These are phyloP conservation scores for Clavispora carvajalis DNA, from an alignment of 805 yeast genomes.

Conservation along the genomic window DNA sequence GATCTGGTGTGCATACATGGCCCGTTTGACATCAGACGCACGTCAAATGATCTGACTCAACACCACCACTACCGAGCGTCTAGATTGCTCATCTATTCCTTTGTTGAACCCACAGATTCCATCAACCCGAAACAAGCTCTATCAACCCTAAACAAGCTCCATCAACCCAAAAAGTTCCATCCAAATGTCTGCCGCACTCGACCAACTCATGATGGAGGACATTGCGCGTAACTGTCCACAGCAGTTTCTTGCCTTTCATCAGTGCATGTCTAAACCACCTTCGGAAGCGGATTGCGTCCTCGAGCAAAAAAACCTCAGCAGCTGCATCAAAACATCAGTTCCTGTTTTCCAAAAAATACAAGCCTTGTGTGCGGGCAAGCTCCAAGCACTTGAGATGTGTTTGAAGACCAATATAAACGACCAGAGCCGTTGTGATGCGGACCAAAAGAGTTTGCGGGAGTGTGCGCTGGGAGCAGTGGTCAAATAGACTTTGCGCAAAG, in stretches of 20 bases:
- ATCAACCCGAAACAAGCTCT: too few species aligned
- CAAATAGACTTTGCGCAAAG: too few species aligned
- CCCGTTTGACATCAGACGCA: too few species aligned
- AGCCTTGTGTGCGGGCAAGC: constrained; percentile 49
- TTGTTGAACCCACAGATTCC: too few species aligned
- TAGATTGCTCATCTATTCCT: too few species aligned
- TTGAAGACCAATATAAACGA: constrained; percentile 43
- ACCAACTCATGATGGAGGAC: constrained; percentile 73
- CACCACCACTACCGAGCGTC: too few species aligned
- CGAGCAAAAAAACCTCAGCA: constrained; percentile 53
- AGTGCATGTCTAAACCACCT: constrained; percentile 59
- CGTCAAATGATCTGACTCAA: too few species aligned
- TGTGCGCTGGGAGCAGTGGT: constrained; percentile 44
- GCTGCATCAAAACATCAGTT: constrained; percentile 59
- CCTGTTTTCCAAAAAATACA: constrained; percentile 72
- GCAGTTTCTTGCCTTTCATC: constrained; percentile 66
- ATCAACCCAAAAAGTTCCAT: too few species aligned
- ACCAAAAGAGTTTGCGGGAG: constrained; percentile 52
- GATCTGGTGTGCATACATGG: too few species aligned
- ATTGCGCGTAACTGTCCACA: constrained; percentile 73
- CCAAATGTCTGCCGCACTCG: constrained; percentile 35
- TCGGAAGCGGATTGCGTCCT: constrained; percentile 45
- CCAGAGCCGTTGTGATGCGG: constrained; percentile 46
- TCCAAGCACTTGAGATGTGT: constrained; percentile 65
- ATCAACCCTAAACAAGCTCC: too few species aligned